phyloP scores from a whole-genome alignment of 768 basidiomycete genomes.

The Mycena olivaceomarginata region DNA sequence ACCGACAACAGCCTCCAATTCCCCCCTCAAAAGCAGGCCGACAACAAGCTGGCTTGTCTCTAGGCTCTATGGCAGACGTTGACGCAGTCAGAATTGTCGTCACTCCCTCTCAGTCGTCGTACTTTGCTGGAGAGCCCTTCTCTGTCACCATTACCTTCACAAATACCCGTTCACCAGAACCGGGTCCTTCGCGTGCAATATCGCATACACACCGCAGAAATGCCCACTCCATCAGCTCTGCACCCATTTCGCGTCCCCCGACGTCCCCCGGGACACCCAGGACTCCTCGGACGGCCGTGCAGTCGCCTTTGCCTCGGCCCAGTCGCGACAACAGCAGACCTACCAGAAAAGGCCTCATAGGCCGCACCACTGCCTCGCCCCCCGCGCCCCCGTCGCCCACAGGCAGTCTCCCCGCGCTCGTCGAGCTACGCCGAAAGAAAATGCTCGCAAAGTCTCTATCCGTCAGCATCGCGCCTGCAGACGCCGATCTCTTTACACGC shows the following conservation, averaged over 20 bases:
- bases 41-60: not conserved
- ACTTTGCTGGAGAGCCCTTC: conserved; percentile 95
- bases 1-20: too few relatives aligned
- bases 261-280: conserved; percentile 84
- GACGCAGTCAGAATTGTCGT: conserved; percentile 80
- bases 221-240: conserved; percentile 89
- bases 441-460: conserved; percentile 80
- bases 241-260: conserved; percentile 86
- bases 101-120: conserved; percentile 89
- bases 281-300: conserved; percentile 60
- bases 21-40: too few relatives aligned
- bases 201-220: conserved; percentile 76
- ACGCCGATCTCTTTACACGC: conserved; percentile 58
- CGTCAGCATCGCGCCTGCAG: conserved; percentile 74
- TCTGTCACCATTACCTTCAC: conserved; percentile 91
- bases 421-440: conserved; percentile 73
- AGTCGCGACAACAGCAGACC: conserved; percentile 52
- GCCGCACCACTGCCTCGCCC: conserved; percentile 54
- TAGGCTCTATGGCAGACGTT: conserved; percentile 34
- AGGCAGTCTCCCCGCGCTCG: conserved; percentile 65
- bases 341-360: conserved; percentile 74
- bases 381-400: conserved; percentile 48
- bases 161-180: conserved; percentile 80
- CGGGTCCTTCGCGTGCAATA: conserved; percentile 56
- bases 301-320: conserved; percentile 45